These are phyloP conservation scores for Psophocarpus tetragonolobus DNA, from an alignment of 306 rosid genomes.

Conservation along the genomic window DNA sequence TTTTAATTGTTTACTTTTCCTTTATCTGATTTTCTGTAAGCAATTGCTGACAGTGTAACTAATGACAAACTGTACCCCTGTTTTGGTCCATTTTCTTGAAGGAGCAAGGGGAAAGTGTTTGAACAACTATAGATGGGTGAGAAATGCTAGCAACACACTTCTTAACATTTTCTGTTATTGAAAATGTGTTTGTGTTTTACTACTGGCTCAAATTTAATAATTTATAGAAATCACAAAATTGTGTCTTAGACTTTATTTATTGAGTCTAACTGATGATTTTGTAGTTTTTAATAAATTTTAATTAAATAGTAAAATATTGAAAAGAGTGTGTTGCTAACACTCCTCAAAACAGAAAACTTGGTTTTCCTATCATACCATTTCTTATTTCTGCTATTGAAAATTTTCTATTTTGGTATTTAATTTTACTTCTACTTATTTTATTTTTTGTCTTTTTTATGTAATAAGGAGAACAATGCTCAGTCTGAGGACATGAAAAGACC, in stretches of 20 bases:
- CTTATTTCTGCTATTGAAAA: not conserved
- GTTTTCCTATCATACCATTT: slow-evolving; percentile 17
- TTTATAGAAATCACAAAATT: too few species aligned
- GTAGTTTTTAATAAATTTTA: too few species aligned
- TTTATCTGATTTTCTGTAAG: not conserved
- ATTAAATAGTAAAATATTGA: too few species aligned
- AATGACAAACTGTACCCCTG: not conserved
- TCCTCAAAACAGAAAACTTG: not conserved
- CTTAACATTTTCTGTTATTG: too few species aligned
- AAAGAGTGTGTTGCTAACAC: too few species aligned
- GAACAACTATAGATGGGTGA: not conserved
- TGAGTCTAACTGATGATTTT: too few species aligned
- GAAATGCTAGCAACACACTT: too few species aligned
- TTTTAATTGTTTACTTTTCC: not conserved
- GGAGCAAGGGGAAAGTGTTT: not conserved
- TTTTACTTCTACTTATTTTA: slow-evolving; percentile 30
- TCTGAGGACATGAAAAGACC: slow-evolving; percentile 59
- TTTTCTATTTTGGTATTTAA: not conserved
- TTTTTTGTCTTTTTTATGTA: slow-evolving; percentile 22
- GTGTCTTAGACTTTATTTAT: too few species aligned
- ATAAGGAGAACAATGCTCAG: slow-evolving; percentile 42
- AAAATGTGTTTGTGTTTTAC: too few species aligned
- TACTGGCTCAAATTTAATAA: too few species aligned
- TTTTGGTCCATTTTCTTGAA: not conserved
- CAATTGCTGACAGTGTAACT: not conserved